A percentile compares a stretch with the other conserved stretches of the same genome.
These are phyloP conservation scores for Nephelium lappaceum DNA, from an alignment of 345 rosid genomes.

Conservation along the genomic window DNA sequence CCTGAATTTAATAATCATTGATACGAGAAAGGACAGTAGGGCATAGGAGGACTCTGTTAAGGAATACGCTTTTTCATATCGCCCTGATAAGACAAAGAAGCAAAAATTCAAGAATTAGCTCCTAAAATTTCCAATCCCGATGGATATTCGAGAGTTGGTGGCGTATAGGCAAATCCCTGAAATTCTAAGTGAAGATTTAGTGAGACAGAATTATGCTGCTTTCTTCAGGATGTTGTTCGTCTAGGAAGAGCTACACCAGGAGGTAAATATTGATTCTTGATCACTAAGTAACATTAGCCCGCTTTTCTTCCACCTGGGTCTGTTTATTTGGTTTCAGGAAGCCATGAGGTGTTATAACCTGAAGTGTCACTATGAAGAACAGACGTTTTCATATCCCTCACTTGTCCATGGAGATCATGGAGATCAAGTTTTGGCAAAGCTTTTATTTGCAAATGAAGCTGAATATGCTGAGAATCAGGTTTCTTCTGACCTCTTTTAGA, in stretches of 20 bases:
- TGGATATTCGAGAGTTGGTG: no score
- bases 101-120: slow-evolving; percentile 26
- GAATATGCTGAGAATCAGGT: slow-evolving; percentile 36
- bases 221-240: slow-evolving; percentile 53
- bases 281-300: neutral
- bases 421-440: slow-evolving; percentile 50
- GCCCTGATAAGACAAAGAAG: slow-evolving; percentile 19
- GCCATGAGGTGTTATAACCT: slow-evolving; percentile 53
- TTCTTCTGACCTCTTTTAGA: neutral
- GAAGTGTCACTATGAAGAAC: slow-evolving; percentile 49
- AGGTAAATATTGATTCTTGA: slow-evolving; percentile 38
- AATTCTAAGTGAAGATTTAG: no score
- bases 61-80: slow-evolving; percentile 30
- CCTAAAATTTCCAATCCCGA: slow-evolving; percentile 47
- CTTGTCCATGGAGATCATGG: slow-evolving; percentile 56
- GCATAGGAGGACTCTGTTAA: slow-evolving; percentile 9
- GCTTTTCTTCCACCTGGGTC: neutral
- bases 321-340: slow-evolving; percentile 36
- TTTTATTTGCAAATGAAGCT: slow-evolving; percentile 16
- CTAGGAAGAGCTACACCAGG: slow-evolving; percentile 59
- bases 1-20: neutral
- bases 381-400: slow-evolving; percentile 47
- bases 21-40: no score
- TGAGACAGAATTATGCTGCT: no score
- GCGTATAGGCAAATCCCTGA: no score